These are phyloP conservation scores for Apiospora rasikravindrae DNA, from an alignment of 2,329 filamentous ascomycete species.

Conservation along the genomic window DNA sequence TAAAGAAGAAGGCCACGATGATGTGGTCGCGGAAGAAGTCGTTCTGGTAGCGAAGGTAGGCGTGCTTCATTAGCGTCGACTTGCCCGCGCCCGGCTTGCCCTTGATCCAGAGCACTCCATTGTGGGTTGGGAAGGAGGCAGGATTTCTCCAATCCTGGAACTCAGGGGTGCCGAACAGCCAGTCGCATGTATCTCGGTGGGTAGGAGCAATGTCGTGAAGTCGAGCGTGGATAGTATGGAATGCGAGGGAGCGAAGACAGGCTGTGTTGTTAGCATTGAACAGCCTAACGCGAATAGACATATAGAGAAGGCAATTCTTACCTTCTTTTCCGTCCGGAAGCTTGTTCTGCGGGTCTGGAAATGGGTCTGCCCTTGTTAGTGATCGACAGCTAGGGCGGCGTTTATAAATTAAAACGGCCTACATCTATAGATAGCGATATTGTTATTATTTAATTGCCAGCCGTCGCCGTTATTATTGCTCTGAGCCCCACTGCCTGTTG, in stretches of 20 bases:
- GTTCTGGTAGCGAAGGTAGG: slow-evolving; percentile 20
- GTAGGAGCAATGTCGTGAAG: slow-evolving; percentile 25
- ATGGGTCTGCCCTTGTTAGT: background rate
- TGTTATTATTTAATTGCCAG: background rate
- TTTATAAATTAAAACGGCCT: background rate
- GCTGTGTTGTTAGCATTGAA: slow-evolving; percentile 4
- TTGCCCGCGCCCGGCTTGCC: slow-evolving; percentile 37
- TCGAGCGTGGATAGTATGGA: slow-evolving; percentile 27
- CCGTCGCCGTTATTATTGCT: background rate
- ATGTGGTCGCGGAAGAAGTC: slow-evolving; percentile 19
- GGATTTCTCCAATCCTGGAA: slow-evolving; percentile 30
- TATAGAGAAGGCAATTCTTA: background rate
- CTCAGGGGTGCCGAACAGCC: slow-evolving; percentile 28
- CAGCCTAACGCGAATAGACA: background rate
- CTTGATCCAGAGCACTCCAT: slow-evolving; percentile 37
- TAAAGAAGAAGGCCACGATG: slow-evolving; percentile 31
- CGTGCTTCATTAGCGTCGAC: slow-evolving; percentile 34
- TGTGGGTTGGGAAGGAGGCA: slow-evolving; percentile 21
- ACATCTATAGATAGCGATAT: background rate
- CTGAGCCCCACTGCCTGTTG: background rate
- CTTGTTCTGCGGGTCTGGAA: background rate
- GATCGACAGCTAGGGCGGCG: background rate
- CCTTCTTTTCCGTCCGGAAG: background rate
- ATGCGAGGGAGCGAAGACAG: slow-evolving; percentile 26
- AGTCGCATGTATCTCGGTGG: slow-evolving; percentile 29